phyloP scores from a whole-genome alignment of 2,329 filamentous ascomycete genomes.

The Rhynchosporium agropyri region DNA sequence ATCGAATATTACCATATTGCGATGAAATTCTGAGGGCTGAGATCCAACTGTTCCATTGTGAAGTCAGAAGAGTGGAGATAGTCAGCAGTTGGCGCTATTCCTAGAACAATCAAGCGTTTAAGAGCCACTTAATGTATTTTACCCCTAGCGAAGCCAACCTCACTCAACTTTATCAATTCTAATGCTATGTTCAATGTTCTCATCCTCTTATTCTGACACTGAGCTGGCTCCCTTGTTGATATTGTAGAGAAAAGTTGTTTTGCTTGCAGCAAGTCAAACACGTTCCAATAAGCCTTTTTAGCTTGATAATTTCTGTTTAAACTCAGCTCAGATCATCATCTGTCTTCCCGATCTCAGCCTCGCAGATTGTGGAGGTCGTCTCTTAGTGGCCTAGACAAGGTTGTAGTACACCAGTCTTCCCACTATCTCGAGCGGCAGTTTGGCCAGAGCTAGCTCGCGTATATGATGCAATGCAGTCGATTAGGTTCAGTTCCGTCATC shows the following conservation, averaged over 20 bases:
- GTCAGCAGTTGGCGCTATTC: neutral
- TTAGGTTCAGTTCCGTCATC: constrained; percentile 1
- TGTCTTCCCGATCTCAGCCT: neutral
- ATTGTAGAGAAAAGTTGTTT: neutral
- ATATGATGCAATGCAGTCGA: constrained; percentile 3
- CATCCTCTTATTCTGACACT: no score
- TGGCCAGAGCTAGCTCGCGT: neutral
- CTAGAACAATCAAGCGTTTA: constrained; percentile 7
- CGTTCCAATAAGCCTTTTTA: neutral
- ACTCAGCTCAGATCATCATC: neutral
- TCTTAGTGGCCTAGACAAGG: neutral
- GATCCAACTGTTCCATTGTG: neutral
- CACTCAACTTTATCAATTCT: no score
- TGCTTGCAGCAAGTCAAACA: neutral
- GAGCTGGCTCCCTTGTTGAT: no score
- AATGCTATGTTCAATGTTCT: no score
- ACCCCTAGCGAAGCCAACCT: no score
- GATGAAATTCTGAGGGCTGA: neutral
- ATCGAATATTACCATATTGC: neutral
- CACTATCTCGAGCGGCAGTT: neutral
- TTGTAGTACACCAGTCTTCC: neutral
- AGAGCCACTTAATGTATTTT: neutral
- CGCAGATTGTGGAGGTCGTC: neutral
- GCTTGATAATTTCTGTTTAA: neutral
- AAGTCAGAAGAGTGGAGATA: constrained; percentile 1